These are phyloP conservation scores for Ceratopteris richardii DNA, from an alignment of 75 land plant species.

Conservation along the genomic window DNA sequence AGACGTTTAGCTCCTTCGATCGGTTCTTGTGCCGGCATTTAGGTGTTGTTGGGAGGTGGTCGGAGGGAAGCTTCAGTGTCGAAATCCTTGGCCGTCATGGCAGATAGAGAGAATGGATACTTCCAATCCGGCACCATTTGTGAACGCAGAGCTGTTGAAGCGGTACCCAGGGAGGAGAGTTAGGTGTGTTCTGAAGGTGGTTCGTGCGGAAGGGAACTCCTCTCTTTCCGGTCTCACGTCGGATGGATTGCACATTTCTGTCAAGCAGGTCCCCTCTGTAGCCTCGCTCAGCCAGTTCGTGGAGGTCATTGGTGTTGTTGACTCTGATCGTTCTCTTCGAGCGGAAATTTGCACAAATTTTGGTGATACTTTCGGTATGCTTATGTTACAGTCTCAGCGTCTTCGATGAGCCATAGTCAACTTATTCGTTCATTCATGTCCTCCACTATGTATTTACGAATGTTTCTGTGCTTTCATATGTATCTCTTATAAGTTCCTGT, in stretches of 20 bases:
- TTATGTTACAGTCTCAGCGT: neutral
- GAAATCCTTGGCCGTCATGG: no score
- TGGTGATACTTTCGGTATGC: constrained; percentile 58
- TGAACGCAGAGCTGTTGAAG: constrained; percentile 57
- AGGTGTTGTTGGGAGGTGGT: no score
- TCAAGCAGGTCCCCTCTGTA: constrained; percentile 39
- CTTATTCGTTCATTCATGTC: no score
- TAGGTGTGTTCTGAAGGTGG: constrained; percentile 62
- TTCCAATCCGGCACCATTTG: constrained; percentile 72
- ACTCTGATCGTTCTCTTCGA: constrained; percentile 44
- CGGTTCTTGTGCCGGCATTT: no score
- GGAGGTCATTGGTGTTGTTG: constrained; percentile 88
- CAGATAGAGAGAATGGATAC: constrained; percentile 43
- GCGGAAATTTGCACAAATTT: constrained; percentile 77
- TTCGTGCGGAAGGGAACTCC: constrained; percentile 35
- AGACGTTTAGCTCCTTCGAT: no score
- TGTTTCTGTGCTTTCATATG: no score
- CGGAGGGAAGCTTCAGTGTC: no score
- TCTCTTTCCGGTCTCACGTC: constrained; percentile 52
- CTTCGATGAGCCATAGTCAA: no score
- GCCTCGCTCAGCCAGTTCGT: constrained; percentile 46
- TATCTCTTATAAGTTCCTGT: no score
- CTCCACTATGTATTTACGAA: no score
- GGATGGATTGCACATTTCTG: constrained; percentile 48
- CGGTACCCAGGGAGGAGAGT: constrained; percentile 61